Base-by-base conservation (phyloP, 2,329 filamentous ascomycete species). In the Ophiostoma angusticollis region DNA sequence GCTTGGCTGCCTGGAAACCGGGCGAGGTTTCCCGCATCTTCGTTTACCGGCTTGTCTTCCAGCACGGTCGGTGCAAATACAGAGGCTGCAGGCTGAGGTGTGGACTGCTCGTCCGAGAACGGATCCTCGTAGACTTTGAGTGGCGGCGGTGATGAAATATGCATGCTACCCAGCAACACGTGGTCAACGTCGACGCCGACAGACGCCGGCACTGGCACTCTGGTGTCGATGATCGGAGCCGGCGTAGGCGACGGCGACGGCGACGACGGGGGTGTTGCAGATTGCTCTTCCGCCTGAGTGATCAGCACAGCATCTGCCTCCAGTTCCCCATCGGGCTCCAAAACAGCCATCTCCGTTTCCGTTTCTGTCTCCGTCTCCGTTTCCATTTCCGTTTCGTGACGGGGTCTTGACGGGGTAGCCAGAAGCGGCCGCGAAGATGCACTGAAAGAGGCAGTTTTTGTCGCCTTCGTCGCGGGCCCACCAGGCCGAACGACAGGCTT, bases 81-180 rank as follows among this genome's bases (percentile, higher is more conserved):
- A 21, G 56, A 62, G n/a, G 66, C 56, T 2, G 57, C 53, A 2
- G 68, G 63, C 38, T 64, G 64, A 1, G 69, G 61, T 2, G 63
- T 62, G 6, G 60, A 50, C 33, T 69, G 60, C 17, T 69, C 62
- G 21, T 63, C 62, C 6, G 64, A 67, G 43, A 74, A 70, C 1
- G 74, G 74, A 45, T 80, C 74, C 49, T 79, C 75, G 44, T 76
- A 79, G 1, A 79, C 74, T 47, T 74, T 64, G 12, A 76, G 51
- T 2, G 60, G 49, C 31, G 58, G 59, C 3, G n/a, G n/a, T n/a
- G n/a, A n/a, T n/a, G 58, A 54, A 3, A 60, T 56, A 0, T 58
- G 55, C 30, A 48, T 43, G 2, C 32, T 21, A 6, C 29, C 21
- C 35, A 44, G 17, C 4, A 38, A 23, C n/a, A n/a, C n/a, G 16